Percentiles rank a stretch among this genome's conserved stretches.
Conservation (phyloP, 139 green algal species). For the Auxenochlorella pyrenoidosa region DNA sequence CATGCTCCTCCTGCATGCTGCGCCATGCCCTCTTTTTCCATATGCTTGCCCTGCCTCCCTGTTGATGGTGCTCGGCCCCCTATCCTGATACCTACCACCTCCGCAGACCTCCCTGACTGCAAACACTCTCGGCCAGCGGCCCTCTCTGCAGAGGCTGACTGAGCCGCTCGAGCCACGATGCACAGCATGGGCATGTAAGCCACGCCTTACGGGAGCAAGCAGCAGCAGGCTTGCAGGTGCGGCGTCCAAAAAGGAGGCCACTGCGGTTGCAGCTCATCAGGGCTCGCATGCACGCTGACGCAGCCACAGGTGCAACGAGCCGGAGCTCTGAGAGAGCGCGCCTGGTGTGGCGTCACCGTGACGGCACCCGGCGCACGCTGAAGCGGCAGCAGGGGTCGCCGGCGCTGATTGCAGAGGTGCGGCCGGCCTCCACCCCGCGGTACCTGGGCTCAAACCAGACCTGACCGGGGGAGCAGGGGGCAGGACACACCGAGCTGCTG, state of each 20-base stretch:
- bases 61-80: not conserved
- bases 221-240: no score
- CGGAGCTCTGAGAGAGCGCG: no score
- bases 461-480: constrained; percentile 37
- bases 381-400: constrained; percentile 36
- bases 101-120: no score
- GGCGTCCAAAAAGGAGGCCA: not conserved
- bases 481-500: not conserved
- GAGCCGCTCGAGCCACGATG: no score
- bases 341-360: no score
- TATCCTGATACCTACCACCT: no score
- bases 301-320: not conserved
- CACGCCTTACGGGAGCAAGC: no score
- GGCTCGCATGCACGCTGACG: not conserved
- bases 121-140: no score
- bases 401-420: not conserved
- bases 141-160: no score
- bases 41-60: not conserved
- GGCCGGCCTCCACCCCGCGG: constrained; percentile 9
- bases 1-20: not conserved
- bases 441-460: constrained; percentile 29
- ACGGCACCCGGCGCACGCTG: not conserved
- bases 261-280: not conserved
- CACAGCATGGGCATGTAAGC: no score
- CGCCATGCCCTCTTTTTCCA: not conserved